A percentile compares a stretch with the other conserved stretches of the same genome.
Conservation (phyloP, 352 stramenopile genomes). For the Phytopythium aichiense region DNA sequence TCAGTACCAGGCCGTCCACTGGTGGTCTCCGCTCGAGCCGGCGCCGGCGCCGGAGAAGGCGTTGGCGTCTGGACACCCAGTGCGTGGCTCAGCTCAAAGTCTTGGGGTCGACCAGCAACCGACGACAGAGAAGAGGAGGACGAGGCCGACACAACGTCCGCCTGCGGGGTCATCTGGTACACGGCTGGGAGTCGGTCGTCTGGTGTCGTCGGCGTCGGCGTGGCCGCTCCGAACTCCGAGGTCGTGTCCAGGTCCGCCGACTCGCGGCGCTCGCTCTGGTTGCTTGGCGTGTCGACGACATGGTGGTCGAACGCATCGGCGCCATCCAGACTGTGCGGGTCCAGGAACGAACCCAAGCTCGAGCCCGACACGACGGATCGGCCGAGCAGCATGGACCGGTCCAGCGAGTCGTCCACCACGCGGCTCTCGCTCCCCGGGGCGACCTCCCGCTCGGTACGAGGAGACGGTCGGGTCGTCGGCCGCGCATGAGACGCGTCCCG, state of each 20-base stretch:
- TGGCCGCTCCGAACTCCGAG: background rate
- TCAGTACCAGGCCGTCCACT: background rate
- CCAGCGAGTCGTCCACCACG: slow-evolving; percentile 28
- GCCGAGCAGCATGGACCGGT: slow-evolving; percentile 50
- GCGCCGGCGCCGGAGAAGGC: background rate
- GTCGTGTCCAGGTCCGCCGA: slow-evolving; percentile 5
- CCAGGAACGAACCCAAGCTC: slow-evolving; percentile 2
- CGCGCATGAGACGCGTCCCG: background rate
- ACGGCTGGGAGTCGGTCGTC: slow-evolving; percentile 2
- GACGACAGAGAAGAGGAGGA: slow-evolving; percentile 22
- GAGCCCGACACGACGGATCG: slow-evolving; percentile 29
- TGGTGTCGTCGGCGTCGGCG: slow-evolving; percentile 2
- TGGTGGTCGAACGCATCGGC: background rate
- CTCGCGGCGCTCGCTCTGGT: slow-evolving; percentile 9
- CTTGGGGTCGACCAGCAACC: slow-evolving; percentile 16
- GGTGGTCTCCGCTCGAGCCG: background rate
- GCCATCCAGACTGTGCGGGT: background rate
- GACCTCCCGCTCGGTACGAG: slow-evolving; percentile 2
- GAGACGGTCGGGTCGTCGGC: background rate
- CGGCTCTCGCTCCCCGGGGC: background rate
- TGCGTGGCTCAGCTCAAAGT: slow-evolving; percentile 59
- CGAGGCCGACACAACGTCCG: slow-evolving; percentile 13
- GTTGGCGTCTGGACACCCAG: slow-evolving; percentile 28
- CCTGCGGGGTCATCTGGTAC: slow-evolving; percentile 15
- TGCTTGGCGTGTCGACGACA: background rate